Conservation (phyloP, 257 asterid genomes). For the Mitragyna speciosa region DNA sequence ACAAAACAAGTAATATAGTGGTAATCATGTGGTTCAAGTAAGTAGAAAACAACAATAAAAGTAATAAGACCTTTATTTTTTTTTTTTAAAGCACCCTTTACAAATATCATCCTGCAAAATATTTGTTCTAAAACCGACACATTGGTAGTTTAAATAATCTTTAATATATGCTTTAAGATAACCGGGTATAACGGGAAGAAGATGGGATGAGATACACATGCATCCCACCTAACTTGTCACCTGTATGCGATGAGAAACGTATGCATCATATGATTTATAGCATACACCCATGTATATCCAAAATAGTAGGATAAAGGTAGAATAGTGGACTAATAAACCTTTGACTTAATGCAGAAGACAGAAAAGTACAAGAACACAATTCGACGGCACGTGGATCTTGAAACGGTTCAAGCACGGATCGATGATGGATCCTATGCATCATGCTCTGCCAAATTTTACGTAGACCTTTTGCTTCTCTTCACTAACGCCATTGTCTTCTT, state of each 20-base stretch:
- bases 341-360: conserved; percentile 27
- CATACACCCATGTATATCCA: too few species aligned
- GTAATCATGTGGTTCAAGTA: too few species aligned
- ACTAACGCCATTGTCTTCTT: conserved; percentile 48
- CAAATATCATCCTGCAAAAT: too few species aligned
- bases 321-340: background rate
- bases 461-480: conserved; percentile 39
- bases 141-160: too few species aligned
- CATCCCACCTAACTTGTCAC: background rate
- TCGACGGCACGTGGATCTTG: conserved; percentile 45
- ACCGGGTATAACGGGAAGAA: too few species aligned
- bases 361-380: conserved; percentile 32
- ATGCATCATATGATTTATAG: background rate
- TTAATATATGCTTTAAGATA: too few species aligned
- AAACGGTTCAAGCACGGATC: conserved; percentile 33
- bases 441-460: conserved; percentile 31
- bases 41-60: too few species aligned
- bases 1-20: too few species aligned
- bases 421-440: conserved; percentile 40
- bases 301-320: background rate
- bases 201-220: background rate
- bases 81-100: too few species aligned
- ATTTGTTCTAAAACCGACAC: too few species aligned
- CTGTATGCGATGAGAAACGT: too few species aligned
- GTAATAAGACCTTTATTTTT: too few species aligned